Evolutionary conservation across 2,329 filamentous ascomycete genomes (phyloP), one percentile per base, ranked within the genome.

Genomic region (Pseudocercospora crystallina): DNA sequence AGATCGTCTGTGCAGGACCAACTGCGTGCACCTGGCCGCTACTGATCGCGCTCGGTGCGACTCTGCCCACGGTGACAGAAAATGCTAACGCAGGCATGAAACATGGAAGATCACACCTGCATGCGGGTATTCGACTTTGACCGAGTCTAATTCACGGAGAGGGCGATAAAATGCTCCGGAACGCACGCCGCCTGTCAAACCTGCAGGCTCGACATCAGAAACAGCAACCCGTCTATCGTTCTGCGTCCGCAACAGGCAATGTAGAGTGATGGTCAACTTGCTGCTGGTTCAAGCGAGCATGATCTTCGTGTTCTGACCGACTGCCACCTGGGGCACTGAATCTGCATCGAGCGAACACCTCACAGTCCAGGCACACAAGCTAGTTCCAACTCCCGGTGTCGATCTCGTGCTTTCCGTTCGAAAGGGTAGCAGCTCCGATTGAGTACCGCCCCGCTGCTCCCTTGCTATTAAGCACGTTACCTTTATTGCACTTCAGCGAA

Each of bases 371-470:
- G 49, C 49, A 56, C 57, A 51, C 38, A 53, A 33, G 39, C 57
- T 60, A 54, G 29, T 47, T 51, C 43, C 50, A 43, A 54, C 40
- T 57, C 51, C 57, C 49, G 52, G 57, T 49, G 58, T 56, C 53
- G 58, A 58, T 60, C 58, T 37, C 48, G 35, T 40, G 38, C 45
- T 50, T 40, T 47, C 48, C 47, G 34, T 58, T 60, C 48, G 50
- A 64, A 64, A 53, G 51, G 61, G 63, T 51, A 64, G 57, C 49
- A 63, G 30, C 56, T 64, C 63, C 63, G 63, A 63, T 65, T 63
- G 61, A 63, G 60, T 62, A 65, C 61, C 62, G 54, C 49, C 47
- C 50, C 47, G 51, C 53, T 39, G 43, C 31, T 39, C 56, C 56
- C 59, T 57, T 49, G 54, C 41, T 63, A 53, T 51, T 39, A 58